Evolutionary conservation across 2,329 filamentous ascomycete genomes (phyloP).

Genomic region (Ilyonectria robusta): DNA sequence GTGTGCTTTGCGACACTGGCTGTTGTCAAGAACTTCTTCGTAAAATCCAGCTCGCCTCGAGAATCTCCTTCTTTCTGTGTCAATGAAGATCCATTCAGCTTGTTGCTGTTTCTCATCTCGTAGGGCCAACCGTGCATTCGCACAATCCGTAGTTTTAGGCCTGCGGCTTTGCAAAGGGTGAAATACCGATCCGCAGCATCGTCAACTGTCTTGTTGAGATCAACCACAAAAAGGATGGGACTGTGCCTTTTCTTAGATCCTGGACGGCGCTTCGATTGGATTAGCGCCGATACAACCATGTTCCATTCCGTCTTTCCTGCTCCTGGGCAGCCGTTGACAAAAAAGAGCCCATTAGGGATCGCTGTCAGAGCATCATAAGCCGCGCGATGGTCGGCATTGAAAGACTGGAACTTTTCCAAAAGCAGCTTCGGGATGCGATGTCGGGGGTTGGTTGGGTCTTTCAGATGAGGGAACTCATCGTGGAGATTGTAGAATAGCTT

Average conservation of each 20-base stretch:
- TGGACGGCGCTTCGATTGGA: constrained; percentile 50
- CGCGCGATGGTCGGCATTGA: constrained; percentile 56
- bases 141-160: constrained; percentile 53
- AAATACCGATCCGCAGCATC: constrained; percentile 61
- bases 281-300: constrained; percentile 57
- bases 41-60: constrained; percentile 49
- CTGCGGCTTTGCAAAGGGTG: constrained; percentile 53
- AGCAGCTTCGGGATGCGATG: constrained; percentile 46
- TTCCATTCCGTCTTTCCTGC: constrained; percentile 65
- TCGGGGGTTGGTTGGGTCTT: constrained; percentile 39
- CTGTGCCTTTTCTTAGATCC: constrained; percentile 38
- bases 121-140: constrained; percentile 59
- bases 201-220: constrained; percentile 64
- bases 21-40: constrained; percentile 52
- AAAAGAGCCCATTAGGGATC: constrained; percentile 60
- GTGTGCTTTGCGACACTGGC: constrained; percentile 41
- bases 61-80: not conserved
- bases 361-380: constrained; percentile 53
- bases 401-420: constrained; percentile 48
- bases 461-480: constrained; percentile 51
- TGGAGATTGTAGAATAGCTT: constrained; percentile 46
- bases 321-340: constrained; percentile 63
- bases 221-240: constrained; percentile 61
- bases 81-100: constrained; percentile 43
- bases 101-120: constrained; percentile 51